Evolutionary conservation across 352 stramenopile species (phyloP).

Genomic region (Phytophthora sansomeana): DNA sequence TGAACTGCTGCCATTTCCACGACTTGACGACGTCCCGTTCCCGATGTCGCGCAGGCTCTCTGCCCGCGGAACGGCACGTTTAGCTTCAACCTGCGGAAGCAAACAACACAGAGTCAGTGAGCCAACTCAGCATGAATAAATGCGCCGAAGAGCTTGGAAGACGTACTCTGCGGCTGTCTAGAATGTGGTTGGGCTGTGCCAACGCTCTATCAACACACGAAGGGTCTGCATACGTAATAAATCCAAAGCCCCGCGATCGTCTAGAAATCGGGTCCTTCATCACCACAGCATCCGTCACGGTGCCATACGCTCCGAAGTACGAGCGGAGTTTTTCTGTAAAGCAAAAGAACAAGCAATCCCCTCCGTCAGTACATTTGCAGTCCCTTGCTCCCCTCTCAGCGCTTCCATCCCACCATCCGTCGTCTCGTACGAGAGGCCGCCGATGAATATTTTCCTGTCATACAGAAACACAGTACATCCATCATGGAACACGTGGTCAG

Average conservation of each 20-base stretch:
- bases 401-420: constrained; percentile 71
- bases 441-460: constrained; percentile 92
- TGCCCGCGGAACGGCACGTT: constrained; percentile 89
- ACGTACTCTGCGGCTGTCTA: constrained; percentile 90
- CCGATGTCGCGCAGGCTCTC: constrained; percentile 82
- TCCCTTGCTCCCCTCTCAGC: neutral
- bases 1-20: constrained; percentile 56
- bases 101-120: constrained; percentile 27
- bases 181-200: constrained; percentile 89
- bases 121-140: neutral
- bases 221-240: constrained; percentile 93
- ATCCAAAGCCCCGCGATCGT: constrained; percentile 92
- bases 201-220: constrained; percentile 90
- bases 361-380: neutral
- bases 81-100: constrained; percentile 86
- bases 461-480: constrained; percentile 26
- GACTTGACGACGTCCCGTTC: constrained; percentile 53
- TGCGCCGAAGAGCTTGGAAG: neutral
- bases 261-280: constrained; percentile 95
- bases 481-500: constrained; percentile 15
- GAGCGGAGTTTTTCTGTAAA: constrained; percentile 86
- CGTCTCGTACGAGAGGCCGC: constrained; percentile 90
- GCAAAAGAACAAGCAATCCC: constrained; percentile 16
- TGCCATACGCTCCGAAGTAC: constrained; percentile 91
- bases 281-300: constrained; percentile 92